Conservation (phyloP, 2,329 filamentous ascomycete genomes). For the Cladosporium velox region DNA sequence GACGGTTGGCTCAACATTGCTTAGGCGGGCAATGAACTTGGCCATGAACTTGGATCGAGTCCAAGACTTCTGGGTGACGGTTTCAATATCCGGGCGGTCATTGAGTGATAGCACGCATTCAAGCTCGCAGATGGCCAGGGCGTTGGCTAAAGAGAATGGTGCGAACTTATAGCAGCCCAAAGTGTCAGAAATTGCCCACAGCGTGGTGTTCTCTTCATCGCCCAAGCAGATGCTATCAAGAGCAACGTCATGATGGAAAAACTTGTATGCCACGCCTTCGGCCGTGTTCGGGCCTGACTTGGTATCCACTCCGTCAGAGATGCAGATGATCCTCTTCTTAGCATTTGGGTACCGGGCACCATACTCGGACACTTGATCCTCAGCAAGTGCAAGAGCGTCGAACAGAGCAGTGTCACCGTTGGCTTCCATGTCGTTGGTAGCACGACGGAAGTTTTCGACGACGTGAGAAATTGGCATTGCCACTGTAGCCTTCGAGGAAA, state of each 20-base stretch:
- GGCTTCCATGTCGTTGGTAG: conserved; percentile 35
- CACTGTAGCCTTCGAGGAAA: conserved; percentile 34
- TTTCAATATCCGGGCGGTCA: conserved; percentile 36
- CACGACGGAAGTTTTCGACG: conserved; percentile 41
- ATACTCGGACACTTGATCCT: conserved; percentile 37
- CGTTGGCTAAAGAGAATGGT: conserved; percentile 38
- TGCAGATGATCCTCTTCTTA: conserved; percentile 41
- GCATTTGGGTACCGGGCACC: conserved; percentile 37
- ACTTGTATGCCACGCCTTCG: conserved; percentile 29
- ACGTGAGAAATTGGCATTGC: conserved; percentile 37
- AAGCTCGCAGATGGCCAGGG: conserved; percentile 41
- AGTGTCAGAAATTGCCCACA: conserved; percentile 37
- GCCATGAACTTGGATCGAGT: not conserved
- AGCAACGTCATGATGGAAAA: conserved; percentile 34
- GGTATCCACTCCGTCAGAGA: conserved; percentile 43
- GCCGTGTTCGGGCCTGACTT: conserved; percentile 30
- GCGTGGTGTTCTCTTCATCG: conserved; percentile 30
- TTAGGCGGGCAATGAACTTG: not conserved
- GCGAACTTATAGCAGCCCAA: conserved; percentile 42
- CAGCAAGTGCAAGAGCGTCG: conserved; percentile 40
- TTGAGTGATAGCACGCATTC: conserved; percentile 40
- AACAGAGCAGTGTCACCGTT: conserved; percentile 41
- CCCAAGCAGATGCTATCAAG: conserved; percentile 42
- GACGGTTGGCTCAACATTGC: conserved; percentile 25
- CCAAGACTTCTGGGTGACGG: conserved; percentile 12